These are phyloP conservation scores for Pseudoneurospora amorphoporcata DNA, from an alignment of 495 filamentous ascomycete genomes.

Conservation along the genomic window DNA sequence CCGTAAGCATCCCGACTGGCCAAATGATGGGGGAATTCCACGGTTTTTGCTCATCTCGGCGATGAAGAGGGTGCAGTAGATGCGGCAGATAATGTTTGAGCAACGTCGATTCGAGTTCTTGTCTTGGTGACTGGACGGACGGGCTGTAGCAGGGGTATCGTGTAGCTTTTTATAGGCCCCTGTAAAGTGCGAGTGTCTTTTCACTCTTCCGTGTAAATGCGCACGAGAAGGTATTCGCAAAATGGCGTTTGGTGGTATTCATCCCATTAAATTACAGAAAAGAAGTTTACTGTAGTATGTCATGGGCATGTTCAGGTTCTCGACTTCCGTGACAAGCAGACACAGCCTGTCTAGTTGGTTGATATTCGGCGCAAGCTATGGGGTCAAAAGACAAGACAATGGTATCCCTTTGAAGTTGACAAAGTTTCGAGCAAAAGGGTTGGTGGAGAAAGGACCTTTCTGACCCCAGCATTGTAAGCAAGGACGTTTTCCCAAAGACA, in stretches of 20 bases:
- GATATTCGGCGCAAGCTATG: not conserved
- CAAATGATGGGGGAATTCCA: not conserved
- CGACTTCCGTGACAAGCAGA: not conserved
- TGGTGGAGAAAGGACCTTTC: not conserved
- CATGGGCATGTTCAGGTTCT: too few relatives aligned
- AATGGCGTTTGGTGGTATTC: too few relatives aligned
- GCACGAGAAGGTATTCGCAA: too few relatives aligned
- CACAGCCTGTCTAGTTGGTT: not conserved
- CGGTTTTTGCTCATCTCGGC: not conserved
- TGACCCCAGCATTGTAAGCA: not conserved
- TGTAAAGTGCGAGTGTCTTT: not conserved
- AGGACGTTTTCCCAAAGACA: not conserved
- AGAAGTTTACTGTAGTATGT: too few relatives aligned
- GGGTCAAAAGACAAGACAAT: not conserved
- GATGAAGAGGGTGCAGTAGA: not conserved
- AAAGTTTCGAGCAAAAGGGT: not conserved
- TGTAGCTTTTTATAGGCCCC: not conserved
- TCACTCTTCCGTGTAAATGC: too few relatives aligned
- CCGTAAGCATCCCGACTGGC: constrained; percentile 1
- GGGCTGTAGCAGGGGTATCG: not conserved
- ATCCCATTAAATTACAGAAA: too few relatives aligned
- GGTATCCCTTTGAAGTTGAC: not conserved
- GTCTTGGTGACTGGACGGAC: not conserved
- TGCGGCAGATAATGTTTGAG: not conserved
- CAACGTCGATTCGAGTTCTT: not conserved